Evolutionary conservation across 306 rosid species (phyloP), one percentile per base, ranked within the genome.

Genomic region (Begonia masoniana): DNA sequence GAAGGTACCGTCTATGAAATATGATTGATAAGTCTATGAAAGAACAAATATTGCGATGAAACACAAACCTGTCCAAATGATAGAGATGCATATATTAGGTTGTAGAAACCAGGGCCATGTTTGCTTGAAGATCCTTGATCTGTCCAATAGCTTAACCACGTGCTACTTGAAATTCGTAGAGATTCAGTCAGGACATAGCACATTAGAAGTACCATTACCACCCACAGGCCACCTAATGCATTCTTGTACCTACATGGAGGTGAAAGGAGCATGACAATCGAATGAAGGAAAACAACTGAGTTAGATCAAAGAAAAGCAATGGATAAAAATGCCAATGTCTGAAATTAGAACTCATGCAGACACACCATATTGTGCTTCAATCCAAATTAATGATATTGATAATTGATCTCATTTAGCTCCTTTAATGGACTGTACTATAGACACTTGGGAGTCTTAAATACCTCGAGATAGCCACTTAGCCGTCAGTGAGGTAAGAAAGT

Each of bases 131-230:
- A 61, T 59, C 76, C 70, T 66, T 82, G 80, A 62, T 68, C 68
- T 8, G 95, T 84, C 97, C 97, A 88, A 62, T 71, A 62, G 47
- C 88, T 84, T 72, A 88, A 80, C 97, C 97, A 88, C 50, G 92
- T 79, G 76, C 97, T 88, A 74, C 93, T 88, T 46, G 76, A 88
- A 74, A 84, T 60, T 77, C 93, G 76, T 55, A 84, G 86, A 80
- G 63, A 66, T 68, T 88, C 97, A 0, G 95, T 75, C 56, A 72
- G 60, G 42, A 74, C 57, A 61, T 79, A 88, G 77, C 93, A 88
- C 19, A 64, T 55, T 23, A 88, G 74, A 71, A 88, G 87, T 68
- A 84, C 54, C 51, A 58, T 21, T 59, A 88, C 86, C 48, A 80
- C 87, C 87, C 97, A 84, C 45, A 76, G 55, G 63, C 95, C 97